A percentile compares a stretch with the other conserved stretches of the same genome.
These are phyloP conservation scores for Clarireedia monteithiana DNA, from an alignment of 2,329 filamentous ascomycete genomes.

Conservation along the genomic window DNA sequence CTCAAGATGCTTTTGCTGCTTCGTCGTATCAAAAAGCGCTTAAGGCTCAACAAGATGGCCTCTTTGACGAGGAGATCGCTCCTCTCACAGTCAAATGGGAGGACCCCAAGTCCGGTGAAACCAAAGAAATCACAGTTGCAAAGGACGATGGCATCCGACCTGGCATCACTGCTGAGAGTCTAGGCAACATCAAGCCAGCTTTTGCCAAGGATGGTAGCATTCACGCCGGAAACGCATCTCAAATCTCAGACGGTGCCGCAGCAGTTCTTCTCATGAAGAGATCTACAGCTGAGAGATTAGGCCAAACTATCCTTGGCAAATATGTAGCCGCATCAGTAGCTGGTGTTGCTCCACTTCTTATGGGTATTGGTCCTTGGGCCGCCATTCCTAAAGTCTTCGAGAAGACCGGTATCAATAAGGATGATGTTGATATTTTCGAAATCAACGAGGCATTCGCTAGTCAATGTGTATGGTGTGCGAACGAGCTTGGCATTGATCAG, in stretches of 20 bases:
- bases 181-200: conserved; percentile 84
- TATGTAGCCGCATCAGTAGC: conserved; percentile 80
- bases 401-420: conserved; percentile 76
- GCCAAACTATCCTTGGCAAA: conserved; percentile 86
- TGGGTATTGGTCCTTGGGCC: conserved; percentile 94
- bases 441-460: conserved; percentile 99
- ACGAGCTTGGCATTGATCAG: conserved; percentile 72
- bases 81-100: conserved; percentile 81
- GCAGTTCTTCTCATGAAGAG: conserved; percentile 95
- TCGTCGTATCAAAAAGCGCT: conserved; percentile 83
- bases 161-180: conserved; percentile 77
- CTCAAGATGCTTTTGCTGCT: conserved; percentile 93
- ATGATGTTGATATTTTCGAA: conserved; percentile 95
- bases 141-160: conserved; percentile 82
- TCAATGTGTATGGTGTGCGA: conserved; percentile 89
- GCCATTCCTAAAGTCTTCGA: conserved; percentile 88
- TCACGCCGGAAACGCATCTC: conserved; percentile 91
- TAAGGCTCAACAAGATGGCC: conserved; percentile 77
- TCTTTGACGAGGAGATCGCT: conserved; percentile 86
- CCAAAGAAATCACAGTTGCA: conserved; percentile 72
- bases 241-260: conserved; percentile 92
- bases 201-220: conserved; percentile 90
- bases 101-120: conserved; percentile 85
- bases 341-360: conserved; percentile 85
- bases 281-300: conserved; percentile 77